Base-by-base conservation (phyloP, 2,329 filamentous ascomycete genomes). In the Plenodomus biglobosus region DNA sequence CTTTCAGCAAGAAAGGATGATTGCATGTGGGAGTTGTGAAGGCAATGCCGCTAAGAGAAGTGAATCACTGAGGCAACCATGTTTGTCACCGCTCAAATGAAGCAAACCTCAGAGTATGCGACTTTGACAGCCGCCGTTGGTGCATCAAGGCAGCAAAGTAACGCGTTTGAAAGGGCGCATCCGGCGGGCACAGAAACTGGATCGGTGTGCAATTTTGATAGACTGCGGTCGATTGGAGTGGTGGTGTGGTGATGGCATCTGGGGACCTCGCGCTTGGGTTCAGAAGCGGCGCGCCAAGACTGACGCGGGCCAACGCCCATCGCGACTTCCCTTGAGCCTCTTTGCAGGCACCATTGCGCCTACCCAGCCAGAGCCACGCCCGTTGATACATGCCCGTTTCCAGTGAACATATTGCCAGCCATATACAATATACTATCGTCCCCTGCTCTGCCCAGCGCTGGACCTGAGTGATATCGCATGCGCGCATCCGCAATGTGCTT, bases 401-500 rank as follows among this genome's bases (percentile, higher is more conserved):
- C 22, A 24, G 22, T 24, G 5, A 24, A 5, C 22, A 5, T 24
- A n/a, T 24, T 10, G 27, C 27, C 6, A 6, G 3, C 27, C 13
- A 11, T 32, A 7, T 15, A 32, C 27, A 7, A 15, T 11, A 32
- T 11, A 32, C 8, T 8, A 21, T 19, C 22, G 3, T 16, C 19
- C 15, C 19, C 20, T 16, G 39, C 38, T 24, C 48, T 32, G 22
- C 48, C 48, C 30, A 50, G 34, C 45, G 35, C 16, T 16, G 4
- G 35, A 18, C 18, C 35, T 13, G 11, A 18, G 35, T 37, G 35
- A 54, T 52, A 39, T 60, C 48, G 39, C 52, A 57, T 60, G 63
- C 61, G 57, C 57, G 46, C 53, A 58, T 52, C 58, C 64, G 65
- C 44, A 45, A 67, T 65, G 64, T 58, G 53, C 58, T 55, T 53